These are phyloP conservation scores for Diplocarpon mali DNA, from an alignment of 2,329 filamentous ascomycete genomes.

Conservation along the genomic window DNA sequence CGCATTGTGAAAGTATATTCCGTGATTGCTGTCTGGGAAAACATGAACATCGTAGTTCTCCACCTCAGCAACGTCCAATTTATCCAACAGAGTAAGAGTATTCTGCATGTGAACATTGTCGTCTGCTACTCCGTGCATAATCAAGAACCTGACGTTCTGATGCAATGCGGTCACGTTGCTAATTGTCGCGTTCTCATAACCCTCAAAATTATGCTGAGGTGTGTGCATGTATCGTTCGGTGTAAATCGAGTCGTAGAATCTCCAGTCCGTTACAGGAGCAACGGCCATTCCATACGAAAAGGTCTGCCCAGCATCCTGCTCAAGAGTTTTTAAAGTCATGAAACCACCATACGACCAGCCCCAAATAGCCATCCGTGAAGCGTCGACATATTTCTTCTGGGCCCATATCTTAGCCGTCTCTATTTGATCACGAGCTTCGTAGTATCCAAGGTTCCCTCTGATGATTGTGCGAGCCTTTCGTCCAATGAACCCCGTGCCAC, in stretches of 20 bases:
- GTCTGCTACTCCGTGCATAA: constrained; percentile 95
- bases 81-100: constrained; percentile 76
- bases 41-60: constrained; percentile 96
- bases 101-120: constrained; percentile 98
- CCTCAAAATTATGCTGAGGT: constrained; percentile 66
- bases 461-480: constrained; percentile 73
- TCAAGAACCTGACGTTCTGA: constrained; percentile 72
- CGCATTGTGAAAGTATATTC: constrained; percentile 89
- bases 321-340: constrained; percentile 87
- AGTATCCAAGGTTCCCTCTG: constrained; percentile 72
- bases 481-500: constrained; percentile 84
- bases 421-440: constrained; percentile 85
- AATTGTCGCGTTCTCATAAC: constrained; percentile 69
- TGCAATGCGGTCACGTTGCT: constrained; percentile 62
- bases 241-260: constrained; percentile 89
- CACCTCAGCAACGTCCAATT: constrained; percentile 66
- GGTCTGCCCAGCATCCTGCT: constrained; percentile 77
- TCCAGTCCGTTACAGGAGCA: constrained; percentile 96
- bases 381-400: constrained; percentile 71
- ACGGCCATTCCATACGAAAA: constrained; percentile 98
- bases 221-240: constrained; percentile 97
- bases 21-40: constrained; percentile 92
- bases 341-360: constrained; percentile 98
- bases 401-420: constrained; percentile 79
- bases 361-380: constrained; percentile 80